Evolutionary conservation across 495 filamentous ascomycete genomes (phyloP).

Genomic region (Xylaria venustula): DNA sequence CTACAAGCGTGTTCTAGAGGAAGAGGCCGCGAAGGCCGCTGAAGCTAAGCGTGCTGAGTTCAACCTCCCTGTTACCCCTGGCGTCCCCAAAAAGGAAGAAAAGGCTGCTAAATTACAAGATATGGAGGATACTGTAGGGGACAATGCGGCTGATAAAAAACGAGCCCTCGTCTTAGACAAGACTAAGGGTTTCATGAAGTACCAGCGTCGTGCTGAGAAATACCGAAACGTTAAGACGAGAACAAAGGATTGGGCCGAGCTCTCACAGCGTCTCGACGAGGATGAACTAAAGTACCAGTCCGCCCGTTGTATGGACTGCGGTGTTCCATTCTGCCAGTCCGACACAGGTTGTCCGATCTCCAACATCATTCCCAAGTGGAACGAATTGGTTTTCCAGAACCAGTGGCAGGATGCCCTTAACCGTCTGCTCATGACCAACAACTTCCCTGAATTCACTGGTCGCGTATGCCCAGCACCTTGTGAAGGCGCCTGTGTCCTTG

Average conservation of each 20-base stretch:
- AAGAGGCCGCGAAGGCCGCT: constrained; percentile 81
- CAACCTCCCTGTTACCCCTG: constrained; percentile 74
- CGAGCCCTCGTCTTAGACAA: constrained; percentile 93
- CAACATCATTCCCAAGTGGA: constrained; percentile 99
- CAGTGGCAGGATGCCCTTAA: constrained; percentile 97
- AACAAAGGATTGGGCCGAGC: constrained; percentile 92
- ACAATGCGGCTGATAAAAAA: constrained; percentile 86
- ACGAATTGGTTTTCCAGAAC: constrained; percentile 86
- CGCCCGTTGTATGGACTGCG: constrained; percentile 99
- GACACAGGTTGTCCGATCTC: constrained; percentile 97
- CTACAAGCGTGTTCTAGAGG: constrained; percentile 91
- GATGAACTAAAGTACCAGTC: constrained; percentile 99
- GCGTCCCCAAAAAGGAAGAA: constrained; percentile 61
- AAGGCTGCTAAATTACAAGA: constrained; percentile 86
- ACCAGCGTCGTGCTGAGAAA: constrained; percentile 90
- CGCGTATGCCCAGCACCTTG: constrained; percentile 98
- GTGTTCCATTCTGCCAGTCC: constrained; percentile 98
- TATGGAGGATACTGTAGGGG: constrained; percentile 90
- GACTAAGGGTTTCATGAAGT: constrained; percentile 99
- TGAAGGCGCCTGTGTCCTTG: constrained; percentile 94
- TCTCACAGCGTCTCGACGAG: constrained; percentile 84
- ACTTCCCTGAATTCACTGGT: constrained; percentile 99
- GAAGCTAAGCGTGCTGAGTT: constrained; percentile 81
- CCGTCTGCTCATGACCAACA: constrained; percentile 96
- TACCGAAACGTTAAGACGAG: constrained; percentile 86